These are phyloP conservation scores for Cubamyces lactineus DNA, from an alignment of 768 basidiomycete genomes.

Conservation along the genomic window DNA sequence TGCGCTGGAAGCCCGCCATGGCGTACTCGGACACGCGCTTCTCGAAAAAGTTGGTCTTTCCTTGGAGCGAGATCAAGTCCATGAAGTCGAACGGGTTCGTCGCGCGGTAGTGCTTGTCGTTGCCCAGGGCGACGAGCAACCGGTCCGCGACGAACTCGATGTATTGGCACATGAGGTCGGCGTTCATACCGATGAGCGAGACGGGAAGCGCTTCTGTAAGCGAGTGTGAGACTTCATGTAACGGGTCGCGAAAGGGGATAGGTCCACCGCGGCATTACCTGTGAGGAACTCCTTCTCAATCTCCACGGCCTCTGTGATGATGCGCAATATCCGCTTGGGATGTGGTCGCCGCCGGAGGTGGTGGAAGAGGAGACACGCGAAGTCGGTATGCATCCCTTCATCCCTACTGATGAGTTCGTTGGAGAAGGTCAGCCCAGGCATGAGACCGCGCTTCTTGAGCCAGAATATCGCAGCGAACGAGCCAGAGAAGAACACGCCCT, in stretches of 20 bases:
- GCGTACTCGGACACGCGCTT: constrained; percentile 89
- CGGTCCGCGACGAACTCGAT: constrained; percentile 93
- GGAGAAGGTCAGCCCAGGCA: constrained; percentile 95
- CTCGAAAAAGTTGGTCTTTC: constrained; percentile 98
- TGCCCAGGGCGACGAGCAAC: constrained; percentile 81
- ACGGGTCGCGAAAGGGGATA: background rate
- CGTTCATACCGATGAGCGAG: constrained; percentile 90
- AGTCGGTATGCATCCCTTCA: constrained; percentile 96
- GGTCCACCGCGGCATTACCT: constrained; percentile 42
- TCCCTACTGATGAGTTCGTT: constrained; percentile 96
- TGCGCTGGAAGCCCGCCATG: constrained; percentile 58
- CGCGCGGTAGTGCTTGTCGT: constrained; percentile 73
- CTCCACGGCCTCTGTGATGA: constrained; percentile 81
- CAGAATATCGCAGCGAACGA: constrained; percentile 95
- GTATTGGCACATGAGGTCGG: constrained; percentile 86
- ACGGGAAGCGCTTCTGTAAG: constrained; percentile 81
- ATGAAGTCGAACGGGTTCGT: constrained; percentile 92
- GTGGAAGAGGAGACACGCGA: constrained; percentile 87
- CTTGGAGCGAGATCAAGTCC: constrained; percentile 94
- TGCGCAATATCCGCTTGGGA: constrained; percentile 67
- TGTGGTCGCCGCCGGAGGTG: constrained; percentile 83
- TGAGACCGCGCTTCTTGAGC: constrained; percentile 96
- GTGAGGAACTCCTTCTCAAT: constrained; percentile 90
- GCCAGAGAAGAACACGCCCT: constrained; percentile 96
- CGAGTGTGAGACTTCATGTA: background rate